phyloP scores from a whole-genome alignment of 176 grass and related monocot species.

The Ensete glaucum region DNA sequence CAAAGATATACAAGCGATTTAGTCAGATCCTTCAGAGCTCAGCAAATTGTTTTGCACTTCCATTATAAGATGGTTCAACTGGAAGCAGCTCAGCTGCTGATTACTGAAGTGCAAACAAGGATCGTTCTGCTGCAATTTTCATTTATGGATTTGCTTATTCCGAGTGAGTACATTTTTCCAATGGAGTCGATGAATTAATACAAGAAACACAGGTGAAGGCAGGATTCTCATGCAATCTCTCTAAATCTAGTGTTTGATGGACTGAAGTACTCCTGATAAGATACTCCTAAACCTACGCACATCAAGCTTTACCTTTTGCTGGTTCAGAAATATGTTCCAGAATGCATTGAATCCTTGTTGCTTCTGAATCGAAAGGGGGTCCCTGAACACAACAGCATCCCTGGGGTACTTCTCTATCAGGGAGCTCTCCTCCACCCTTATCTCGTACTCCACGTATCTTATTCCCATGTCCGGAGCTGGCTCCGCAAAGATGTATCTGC shows the following conservation, averaged over 20 bases:
- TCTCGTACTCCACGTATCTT: constrained; percentile 63
- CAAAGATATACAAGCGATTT: neutral
- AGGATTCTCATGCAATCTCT: no score
- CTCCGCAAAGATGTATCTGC: constrained; percentile 41
- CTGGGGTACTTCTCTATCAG: constrained; percentile 52
- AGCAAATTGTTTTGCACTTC: no score
- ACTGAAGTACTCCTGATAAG: neutral
- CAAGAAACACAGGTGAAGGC: no score
- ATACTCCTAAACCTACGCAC: constrained; percentile 39
- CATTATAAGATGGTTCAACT: no score
- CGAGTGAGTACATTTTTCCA: no score
- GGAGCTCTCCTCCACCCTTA: constrained; percentile 72
- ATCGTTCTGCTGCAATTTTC: no score
- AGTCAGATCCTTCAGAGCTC: no score
- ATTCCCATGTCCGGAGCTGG: constrained; percentile 58
- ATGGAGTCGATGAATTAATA: no score
- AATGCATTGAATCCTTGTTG: constrained; percentile 45
- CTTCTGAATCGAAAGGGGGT: constrained; percentile 48
- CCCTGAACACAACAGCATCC: constrained; percentile 68
- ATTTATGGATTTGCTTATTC: no score
- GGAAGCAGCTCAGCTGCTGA: no score
- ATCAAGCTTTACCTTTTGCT: constrained; percentile 75
- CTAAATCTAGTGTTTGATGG: neutral
- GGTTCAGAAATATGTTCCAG: constrained; percentile 50
- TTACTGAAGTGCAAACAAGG: no score